Base-by-base conservation (phyloP, 352 stramenopile genomes). In the Phytopythium vexans region DNA sequence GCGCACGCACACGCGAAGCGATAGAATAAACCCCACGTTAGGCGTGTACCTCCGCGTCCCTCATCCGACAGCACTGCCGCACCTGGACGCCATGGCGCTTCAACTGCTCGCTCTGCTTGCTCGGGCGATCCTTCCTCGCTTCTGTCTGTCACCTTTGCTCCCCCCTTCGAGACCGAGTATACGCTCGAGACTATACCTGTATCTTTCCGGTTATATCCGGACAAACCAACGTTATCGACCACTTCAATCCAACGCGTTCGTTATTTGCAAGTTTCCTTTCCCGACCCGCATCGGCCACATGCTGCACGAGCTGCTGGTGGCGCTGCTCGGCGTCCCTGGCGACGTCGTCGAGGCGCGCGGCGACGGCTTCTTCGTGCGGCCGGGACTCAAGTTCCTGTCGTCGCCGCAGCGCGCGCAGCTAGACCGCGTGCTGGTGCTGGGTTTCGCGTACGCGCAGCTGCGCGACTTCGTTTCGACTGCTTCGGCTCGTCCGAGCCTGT, bases 291-390 rank as follows among this genome's bases (percentile, higher is more conserved):
- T 34, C n/a, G n/a, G 34, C 10, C 41, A 54, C 16, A 91, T 91
- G 81, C 81, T 88, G 57, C 81, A 91, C 62, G 81, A 91, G 59
- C 71, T 91, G 33, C 86, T 91, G 62, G 66, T 91, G 51, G 81
- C 81, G 56, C 60, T 91, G 55, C 65, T 91, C 41, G 81, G 81
- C 8, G 75, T 86, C 48, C 57, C 74, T 0, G 77, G 81, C 54
- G 81, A 87, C 70, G 66, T 91, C 4, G 51, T 89, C 5, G 72
- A 88, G 48, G 62, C 63, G 41, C 65, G 67, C n/a, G 21, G 12
- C 41, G 75, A 88, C 34, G 74, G 77, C 10, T 88, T 88, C 64
- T 85, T 78, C 62, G 56, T 91, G 15, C 60, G 70, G 12, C 41
- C 48, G 4, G 76, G 80, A 4, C 59, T 61, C 4, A 42, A 49